Base-by-base conservation (phyloP, 169 alveolate genomes). In the Cryptosporidium sp. region DNA sequence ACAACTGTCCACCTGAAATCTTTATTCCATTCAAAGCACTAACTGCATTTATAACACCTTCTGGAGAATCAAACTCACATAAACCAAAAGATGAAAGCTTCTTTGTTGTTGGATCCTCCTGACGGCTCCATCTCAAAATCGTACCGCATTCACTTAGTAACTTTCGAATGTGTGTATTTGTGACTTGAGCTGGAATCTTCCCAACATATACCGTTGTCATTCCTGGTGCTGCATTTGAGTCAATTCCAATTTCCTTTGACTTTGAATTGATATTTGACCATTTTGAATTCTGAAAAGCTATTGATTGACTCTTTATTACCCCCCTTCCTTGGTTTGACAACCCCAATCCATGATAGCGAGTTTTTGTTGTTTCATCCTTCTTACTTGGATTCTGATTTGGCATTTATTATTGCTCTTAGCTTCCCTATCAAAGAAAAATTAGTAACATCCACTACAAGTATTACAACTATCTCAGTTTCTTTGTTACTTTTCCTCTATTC, bases 61-160 rank as follows among this genome's bases (percentile, higher is more conserved):
- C 87, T 31, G 94, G 86, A 68, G 92, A 92, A 37, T 70, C 91
- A 86, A 87, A 93, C 70, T 93, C 95, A 70, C 95, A 93, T 70
- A 93, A 87, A 23, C 93, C 95, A 73, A 93, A 93, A 21, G 94
- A 71, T 52, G 94, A 87, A 14, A 92, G 86, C 68, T 89, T 87
- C 42, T 86, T 86, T 33, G 94, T 91, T 60, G 93, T 84, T 16
- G 95, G 95, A 69, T 93, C 94, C 21, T 85, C 71, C 70, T 91
- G 93, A 42, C 95, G 89, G 42, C 85, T 86, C 94, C 95, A 93
- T 31, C 92, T 73, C 68, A 69, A 21, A 21, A 93, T 87, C 29
- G 85, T 70, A 23, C 95, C 95, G 61, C 92, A 93, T 21, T 72
- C 92, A 61, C 56, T 62, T 23, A 80, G 29, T 6, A 80, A 45